Evolutionary conservation across 1,284 basidiomycete genomes (phyloP).

Genomic region (Leccinum pseudoinsigne): DNA sequence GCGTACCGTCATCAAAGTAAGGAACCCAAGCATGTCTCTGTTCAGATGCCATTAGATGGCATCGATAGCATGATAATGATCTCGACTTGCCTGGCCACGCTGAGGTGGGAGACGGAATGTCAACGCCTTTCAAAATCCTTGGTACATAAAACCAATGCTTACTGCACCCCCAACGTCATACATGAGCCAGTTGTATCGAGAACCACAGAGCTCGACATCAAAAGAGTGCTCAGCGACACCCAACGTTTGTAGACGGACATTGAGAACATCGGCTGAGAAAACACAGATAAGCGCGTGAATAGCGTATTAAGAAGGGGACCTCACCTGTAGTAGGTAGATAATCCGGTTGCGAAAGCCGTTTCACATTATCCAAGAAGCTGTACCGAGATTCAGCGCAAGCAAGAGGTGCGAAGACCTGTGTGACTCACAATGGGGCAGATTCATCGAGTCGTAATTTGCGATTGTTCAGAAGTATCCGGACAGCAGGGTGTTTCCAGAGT

Average conservation of each 20-base stretch:
- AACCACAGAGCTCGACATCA: conserved; percentile 60
- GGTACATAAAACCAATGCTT: conserved; percentile 31
- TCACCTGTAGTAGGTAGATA: conserved; percentile 70
- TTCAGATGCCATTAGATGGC: conserved; percentile 17
- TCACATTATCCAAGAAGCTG: conserved; percentile 69
- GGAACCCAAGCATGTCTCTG: conserved; percentile 79
- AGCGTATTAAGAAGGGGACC: conserved; percentile 1
- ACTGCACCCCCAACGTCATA: conserved; percentile 83
- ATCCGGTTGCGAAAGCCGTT: conserved; percentile 63
- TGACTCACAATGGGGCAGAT: conserved; percentile 68
- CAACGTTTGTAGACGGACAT: conserved; percentile 75
- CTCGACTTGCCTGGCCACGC: conserved; percentile 51
- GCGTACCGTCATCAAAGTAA: conserved; percentile 78
- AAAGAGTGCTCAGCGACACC: conserved; percentile 77
- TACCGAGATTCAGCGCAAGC: conserved; percentile 10
- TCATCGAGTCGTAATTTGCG: conserved; percentile 71
- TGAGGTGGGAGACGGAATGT: conserved; percentile 23
- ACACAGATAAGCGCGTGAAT: conserved; percentile 2
- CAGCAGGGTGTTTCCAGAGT: conserved; percentile 66
- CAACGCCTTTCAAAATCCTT: conserved; percentile 5
- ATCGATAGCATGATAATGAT: conserved; percentile 27
- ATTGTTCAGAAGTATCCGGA: conserved; percentile 52
- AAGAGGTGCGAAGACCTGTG: neutral
- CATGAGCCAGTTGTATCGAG: conserved; percentile 67
- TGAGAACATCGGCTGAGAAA: conserved; percentile 66